phyloP scores from a whole-genome alignment of 163 green algal genomes.

The Scenedesmus sp. region DNA sequence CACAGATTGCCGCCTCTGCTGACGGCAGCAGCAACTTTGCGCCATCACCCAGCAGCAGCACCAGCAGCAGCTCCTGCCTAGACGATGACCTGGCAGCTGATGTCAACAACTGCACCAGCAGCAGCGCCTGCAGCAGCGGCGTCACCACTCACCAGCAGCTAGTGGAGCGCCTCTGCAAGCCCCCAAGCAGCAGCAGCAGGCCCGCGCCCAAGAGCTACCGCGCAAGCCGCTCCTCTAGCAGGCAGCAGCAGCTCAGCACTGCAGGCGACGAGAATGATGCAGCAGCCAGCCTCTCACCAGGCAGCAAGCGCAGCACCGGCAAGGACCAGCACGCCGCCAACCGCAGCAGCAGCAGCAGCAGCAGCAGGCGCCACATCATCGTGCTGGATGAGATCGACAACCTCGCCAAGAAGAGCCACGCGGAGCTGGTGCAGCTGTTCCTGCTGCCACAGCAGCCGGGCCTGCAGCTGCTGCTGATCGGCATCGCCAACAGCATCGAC shows the following conservation, averaged over 20 bases:
- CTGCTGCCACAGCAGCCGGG: slow-evolving; percentile 60
- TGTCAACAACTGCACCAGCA: slow-evolving; percentile 5
- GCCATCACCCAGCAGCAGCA: neutral
- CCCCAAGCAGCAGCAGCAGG: neutral
- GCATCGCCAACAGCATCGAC: slow-evolving; percentile 73
- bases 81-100: neutral
- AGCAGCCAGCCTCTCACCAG: neutral
- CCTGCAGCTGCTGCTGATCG: slow-evolving; percentile 57
- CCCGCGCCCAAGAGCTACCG: neutral
- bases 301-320: neutral
- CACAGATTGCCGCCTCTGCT: slow-evolving; percentile 8
- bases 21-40: neutral
- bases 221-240: neutral
- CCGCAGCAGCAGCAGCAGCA: slow-evolving; percentile 2
- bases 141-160: slow-evolving; percentile 25
- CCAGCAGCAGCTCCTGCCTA: neutral
- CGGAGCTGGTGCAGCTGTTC: slow-evolving; percentile 64
- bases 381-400: slow-evolving; percentile 74
- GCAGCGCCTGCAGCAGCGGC: neutral
- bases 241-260: neutral
- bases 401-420: slow-evolving; percentile 53
- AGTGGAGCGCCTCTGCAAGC: neutral
- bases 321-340: neutral
- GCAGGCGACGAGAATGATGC: neutral
- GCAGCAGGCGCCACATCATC: slow-evolving; percentile 50